Percentiles rank a stretch among this genome's conserved stretches.
Evolutionary conservation across 352 stramenopile species (phyloP).

Genomic region (Lagenidium sp.): DNA sequence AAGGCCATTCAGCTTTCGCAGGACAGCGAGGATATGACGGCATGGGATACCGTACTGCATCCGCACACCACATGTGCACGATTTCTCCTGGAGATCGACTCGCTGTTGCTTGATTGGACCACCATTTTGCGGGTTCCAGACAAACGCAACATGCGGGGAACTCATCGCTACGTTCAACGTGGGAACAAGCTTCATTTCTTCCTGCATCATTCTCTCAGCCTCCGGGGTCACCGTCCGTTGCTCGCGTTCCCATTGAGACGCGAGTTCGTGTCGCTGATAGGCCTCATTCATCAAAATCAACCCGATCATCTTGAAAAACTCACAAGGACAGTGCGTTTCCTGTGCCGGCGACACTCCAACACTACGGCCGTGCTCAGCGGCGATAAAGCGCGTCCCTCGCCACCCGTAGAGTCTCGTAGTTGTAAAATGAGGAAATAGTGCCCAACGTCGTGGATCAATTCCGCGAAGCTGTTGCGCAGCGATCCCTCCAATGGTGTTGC

Average conservation of each 20-base stretch:
- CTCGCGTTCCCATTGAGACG: constrained; percentile 28
- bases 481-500: not conserved
- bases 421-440: constrained; percentile 32
- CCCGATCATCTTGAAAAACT: constrained; percentile 29
- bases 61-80: constrained; percentile 31
- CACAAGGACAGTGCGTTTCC: constrained; percentile 20
- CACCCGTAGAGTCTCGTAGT: constrained; percentile 36
- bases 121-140: constrained; percentile 26
- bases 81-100: constrained; percentile 35
- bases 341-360: constrained; percentile 7
- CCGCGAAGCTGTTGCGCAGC: constrained; percentile 24
- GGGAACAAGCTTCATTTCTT: constrained; percentile 22
- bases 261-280: constrained; percentile 26
- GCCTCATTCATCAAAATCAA: constrained; percentile 23
- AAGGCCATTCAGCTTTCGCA: constrained; percentile 25
- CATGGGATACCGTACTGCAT: constrained; percentile 34
- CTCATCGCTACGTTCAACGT: constrained; percentile 37
- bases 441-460: constrained; percentile 27
- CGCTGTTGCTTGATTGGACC: constrained; percentile 30
- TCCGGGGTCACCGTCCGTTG: constrained; percentile 29
- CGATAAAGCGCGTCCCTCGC: constrained; percentile 26
- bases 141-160: constrained; percentile 30
- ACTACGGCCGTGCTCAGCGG: constrained; percentile 13
- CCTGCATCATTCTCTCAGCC: constrained; percentile 35
- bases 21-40: constrained; percentile 26